These are phyloP conservation scores for Pleurotus eryngii DNA, from an alignment of 768 basidiomycete genomes.

Conservation along the genomic window DNA sequence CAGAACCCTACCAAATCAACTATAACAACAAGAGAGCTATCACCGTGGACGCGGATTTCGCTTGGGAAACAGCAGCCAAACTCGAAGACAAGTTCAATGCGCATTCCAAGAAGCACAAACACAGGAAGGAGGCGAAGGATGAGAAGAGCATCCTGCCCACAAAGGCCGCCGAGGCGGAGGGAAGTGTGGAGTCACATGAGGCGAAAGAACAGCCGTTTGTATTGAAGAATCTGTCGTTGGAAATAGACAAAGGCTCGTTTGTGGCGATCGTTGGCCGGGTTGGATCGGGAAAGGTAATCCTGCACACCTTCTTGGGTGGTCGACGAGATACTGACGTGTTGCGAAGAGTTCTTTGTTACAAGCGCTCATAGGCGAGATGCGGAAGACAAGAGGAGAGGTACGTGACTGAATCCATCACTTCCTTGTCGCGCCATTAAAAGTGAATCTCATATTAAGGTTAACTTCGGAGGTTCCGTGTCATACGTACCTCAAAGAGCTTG, in stretches of 20 bases:
- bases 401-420: background rate
- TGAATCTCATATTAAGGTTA: slow-evolving; percentile 26
- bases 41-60: slow-evolving; percentile 46
- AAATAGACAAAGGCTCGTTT: slow-evolving; percentile 53
- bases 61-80: slow-evolving; percentile 41
- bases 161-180: slow-evolving; percentile 11
- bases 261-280: slow-evolving; percentile 74
- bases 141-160: slow-evolving; percentile 5
- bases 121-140: slow-evolving; percentile 16
- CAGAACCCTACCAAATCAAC: slow-evolving; percentile 43
- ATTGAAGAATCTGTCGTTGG: slow-evolving; percentile 42
- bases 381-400: slow-evolving; percentile 53
- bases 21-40: slow-evolving; percentile 34
- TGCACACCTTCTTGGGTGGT: background rate
- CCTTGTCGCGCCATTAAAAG: background rate
- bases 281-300: slow-evolving; percentile 72
- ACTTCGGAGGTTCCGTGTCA: slow-evolving; percentile 51
- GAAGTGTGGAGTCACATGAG: slow-evolving; percentile 9
- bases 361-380: slow-evolving; percentile 67
- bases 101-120: slow-evolving; percentile 15
- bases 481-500: slow-evolving; percentile 63
- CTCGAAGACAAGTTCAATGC: slow-evolving; percentile 1
- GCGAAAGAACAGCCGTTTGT: slow-evolving; percentile 48
- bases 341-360: slow-evolving; percentile 53
- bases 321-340: background rate